These are phyloP conservation scores for Zasmidium citrigriseum DNA, from an alignment of 2,329 filamentous ascomycete genomes.

Conservation along the genomic window DNA sequence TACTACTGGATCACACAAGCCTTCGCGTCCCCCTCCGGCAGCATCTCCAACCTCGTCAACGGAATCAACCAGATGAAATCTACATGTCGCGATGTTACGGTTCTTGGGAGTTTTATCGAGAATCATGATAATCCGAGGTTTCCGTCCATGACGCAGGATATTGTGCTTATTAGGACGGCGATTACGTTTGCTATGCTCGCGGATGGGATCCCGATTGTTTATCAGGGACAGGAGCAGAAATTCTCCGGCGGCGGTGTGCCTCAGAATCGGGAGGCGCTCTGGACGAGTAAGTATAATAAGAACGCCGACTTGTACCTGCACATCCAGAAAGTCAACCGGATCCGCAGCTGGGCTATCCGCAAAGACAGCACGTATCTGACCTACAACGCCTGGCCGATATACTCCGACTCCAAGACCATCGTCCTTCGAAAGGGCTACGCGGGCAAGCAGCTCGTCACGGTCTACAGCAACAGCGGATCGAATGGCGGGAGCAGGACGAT, in stretches of 20 bases:
- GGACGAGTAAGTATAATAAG: slow-evolving; percentile 41
- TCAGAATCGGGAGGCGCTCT: slow-evolving; percentile 40
- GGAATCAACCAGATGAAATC: slow-evolving; percentile 29
- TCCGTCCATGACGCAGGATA: slow-evolving; percentile 50
- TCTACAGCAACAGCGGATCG: slow-evolving; percentile 31
- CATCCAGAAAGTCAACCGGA: slow-evolving; percentile 47
- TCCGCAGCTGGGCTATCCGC: slow-evolving; percentile 48
- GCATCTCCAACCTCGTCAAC: slow-evolving; percentile 39
- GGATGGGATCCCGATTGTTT: slow-evolving; percentile 64
- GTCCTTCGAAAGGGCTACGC: slow-evolving; percentile 46
- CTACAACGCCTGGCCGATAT: slow-evolving; percentile 40
- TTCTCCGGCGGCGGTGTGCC: slow-evolving; percentile 40
- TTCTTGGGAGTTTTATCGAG: slow-evolving; percentile 41
- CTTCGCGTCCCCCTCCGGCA: slow-evolving; percentile 36
- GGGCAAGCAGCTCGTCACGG: slow-evolving; percentile 38
- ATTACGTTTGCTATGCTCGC: slow-evolving; percentile 60
- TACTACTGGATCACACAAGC: slow-evolving; percentile 38
- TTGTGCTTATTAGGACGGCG: slow-evolving; percentile 59
- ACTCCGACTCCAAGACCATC: slow-evolving; percentile 42
- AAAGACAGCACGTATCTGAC: slow-evolving; percentile 40
- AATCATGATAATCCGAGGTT: slow-evolving; percentile 41
- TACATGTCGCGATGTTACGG: slow-evolving; percentile 37
- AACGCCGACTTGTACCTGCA: slow-evolving; percentile 42
- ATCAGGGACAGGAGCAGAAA: slow-evolving; percentile 65
- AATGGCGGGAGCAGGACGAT: slow-evolving; percentile 24